Percentiles rank a stretch among this genome's conserved stretches.
phyloP scores from a whole-genome alignment of 2,329 filamentous ascomycete genomes.

The Colletotrichum lupini region DNA sequence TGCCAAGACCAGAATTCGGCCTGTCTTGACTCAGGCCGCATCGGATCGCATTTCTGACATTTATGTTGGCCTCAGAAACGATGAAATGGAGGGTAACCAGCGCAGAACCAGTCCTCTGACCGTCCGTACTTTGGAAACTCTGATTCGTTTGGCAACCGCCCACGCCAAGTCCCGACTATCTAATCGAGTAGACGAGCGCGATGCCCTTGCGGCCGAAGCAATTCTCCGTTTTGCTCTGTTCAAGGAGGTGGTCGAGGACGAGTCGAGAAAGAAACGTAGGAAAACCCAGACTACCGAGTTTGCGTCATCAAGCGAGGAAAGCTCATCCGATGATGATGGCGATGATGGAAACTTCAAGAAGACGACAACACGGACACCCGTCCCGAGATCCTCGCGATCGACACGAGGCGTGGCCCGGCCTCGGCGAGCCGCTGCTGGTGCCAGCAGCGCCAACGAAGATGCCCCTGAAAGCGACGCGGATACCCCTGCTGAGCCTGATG shows the following conservation, averaged over 20 bases:
- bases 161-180: slow-evolving; percentile 94
- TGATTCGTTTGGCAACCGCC: slow-evolving; percentile 97
- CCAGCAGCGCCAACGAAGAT: slow-evolving; percentile 46
- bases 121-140: slow-evolving; percentile 93
- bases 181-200: slow-evolving; percentile 87
- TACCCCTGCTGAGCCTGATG: slow-evolving; percentile 3
- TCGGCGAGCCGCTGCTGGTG: slow-evolving; percentile 41
- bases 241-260: slow-evolving; percentile 88
- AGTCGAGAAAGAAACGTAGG: slow-evolving; percentile 86
- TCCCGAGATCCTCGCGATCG: slow-evolving; percentile 47
- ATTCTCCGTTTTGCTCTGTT: slow-evolving; percentile 96
- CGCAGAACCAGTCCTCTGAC: slow-evolving; percentile 95
- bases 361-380: slow-evolving; percentile 40
- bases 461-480: slow-evolving; percentile 63
- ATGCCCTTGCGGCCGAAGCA: slow-evolving; percentile 86
- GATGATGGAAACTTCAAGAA: slow-evolving; percentile 53
- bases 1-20: slow-evolving; percentile 91
- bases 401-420: slow-evolving; percentile 47
- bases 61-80: slow-evolving; percentile 93
- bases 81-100: slow-evolving; percentile 94
- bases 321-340: slow-evolving; percentile 70
- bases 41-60: slow-evolving; percentile 91
- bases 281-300: slow-evolving; percentile 70
- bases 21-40: slow-evolving; percentile 88
- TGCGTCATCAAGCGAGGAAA: slow-evolving; percentile 69